Base-by-base conservation (phyloP, 306 rosid species). In the Glycine tomentella region DNA sequence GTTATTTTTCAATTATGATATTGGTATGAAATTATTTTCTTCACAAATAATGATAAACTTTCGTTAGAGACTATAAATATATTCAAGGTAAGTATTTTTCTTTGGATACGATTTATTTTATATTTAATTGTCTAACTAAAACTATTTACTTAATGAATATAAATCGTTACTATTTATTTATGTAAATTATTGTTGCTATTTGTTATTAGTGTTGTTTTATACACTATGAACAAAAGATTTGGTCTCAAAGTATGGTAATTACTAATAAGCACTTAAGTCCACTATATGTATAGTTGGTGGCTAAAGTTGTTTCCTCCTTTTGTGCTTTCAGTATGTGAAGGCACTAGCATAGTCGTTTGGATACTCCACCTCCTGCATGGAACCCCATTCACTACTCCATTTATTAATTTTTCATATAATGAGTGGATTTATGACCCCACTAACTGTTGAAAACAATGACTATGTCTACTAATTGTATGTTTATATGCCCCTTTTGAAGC, bases 321-420 rank as follows among this genome's bases (percentile, higher is more conserved):
- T 85, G 66, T 87, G 88, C 90, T 84, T 82, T 74, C 46, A 31
- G 40, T 75, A 58, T 79, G 84, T 81, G 75, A 7, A 56, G 46
- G 81, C 89, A 84, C 86, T 78, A 70, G 69, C 58, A 63, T 80
- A 52, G 20, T 50, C 75, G 51, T 62, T 58, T 36, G 58, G 53
- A 11, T 57, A 48, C 81, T 25, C 92, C 84, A 86, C 68, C 80
- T 72, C 81, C 78, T 61, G 71, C 61, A 80, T 87, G 91, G 86
- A 87, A 77, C 69, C 92, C 90, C 90, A 87, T 79, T 75, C 55
- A 44, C 11, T 10, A 3, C 2, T 20, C 2, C 44, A 38, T 38
- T 38, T 57, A 57, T 5, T 57, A 16, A 57, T 63, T 63, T 34
- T 51, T 51, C 10, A 59, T 59, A 25, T 15, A 25, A 11, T 4